These are phyloP conservation scores for Pestalotiopsis fici DNA, from an alignment of 2,329 filamentous ascomycete genomes.

Conservation along the genomic window DNA sequence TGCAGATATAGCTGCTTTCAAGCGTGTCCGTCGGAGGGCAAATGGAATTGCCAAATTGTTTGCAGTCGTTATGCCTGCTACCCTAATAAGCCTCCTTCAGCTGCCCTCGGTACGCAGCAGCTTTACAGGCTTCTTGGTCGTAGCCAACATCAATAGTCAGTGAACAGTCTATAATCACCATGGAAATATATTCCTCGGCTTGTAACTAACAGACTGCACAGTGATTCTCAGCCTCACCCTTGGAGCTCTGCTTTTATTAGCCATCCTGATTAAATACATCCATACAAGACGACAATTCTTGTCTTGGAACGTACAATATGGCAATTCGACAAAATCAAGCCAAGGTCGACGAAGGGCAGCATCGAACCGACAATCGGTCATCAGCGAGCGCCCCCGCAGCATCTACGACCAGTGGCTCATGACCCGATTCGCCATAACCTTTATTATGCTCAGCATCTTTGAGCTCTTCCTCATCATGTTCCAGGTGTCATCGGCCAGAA, in stretches of 20 bases:
- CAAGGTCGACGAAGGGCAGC: neutral
- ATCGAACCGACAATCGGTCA: neutral
- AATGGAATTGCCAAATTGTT: conserved; percentile 32
- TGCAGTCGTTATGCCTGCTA: conserved; percentile 34
- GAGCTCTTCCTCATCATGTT: conserved; percentile 33
- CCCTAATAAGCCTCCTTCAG: conserved; percentile 34
- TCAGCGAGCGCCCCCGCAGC: conserved; percentile 8
- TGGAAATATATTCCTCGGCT: neutral
- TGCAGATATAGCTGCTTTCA: conserved; percentile 24
- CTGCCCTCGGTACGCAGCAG: conserved; percentile 26
- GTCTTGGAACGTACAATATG: conserved; percentile 26
- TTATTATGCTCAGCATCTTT: conserved; percentile 34
- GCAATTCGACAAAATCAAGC: conserved; percentile 23
- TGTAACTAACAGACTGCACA: conserved; percentile 14
- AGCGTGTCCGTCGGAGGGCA: conserved; percentile 24
- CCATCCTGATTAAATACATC: conserved; percentile 40
- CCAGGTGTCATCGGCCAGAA: conserved; percentile 25
- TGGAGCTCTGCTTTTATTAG: conserved; percentile 33
- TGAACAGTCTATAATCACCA: neutral
- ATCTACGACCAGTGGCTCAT: conserved; percentile 40
- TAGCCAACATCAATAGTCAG: conserved; percentile 37
- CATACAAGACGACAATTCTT: conserved; percentile 32
- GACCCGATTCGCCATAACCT: conserved; percentile 37
- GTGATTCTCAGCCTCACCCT: conserved; percentile 34
- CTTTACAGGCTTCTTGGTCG: conserved; percentile 29